Base-by-base conservation (phyloP, 1,284 basidiomycete species). In the Singerocomus inundabilis region DNA sequence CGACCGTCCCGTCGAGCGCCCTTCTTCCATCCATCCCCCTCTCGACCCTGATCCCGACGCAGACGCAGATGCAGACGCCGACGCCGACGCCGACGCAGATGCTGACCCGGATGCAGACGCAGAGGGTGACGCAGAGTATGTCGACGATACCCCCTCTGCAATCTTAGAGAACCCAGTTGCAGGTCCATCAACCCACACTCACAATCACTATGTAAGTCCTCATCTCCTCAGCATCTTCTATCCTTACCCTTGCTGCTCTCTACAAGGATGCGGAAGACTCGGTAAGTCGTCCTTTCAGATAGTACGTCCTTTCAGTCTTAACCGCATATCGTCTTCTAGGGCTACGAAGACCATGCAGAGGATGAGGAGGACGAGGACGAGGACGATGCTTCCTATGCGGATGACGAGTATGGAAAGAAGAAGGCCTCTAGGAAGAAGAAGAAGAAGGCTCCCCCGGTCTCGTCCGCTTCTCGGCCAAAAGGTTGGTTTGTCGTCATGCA, bases 351-450 rank as follows among this genome's bases (percentile, higher is more conserved):
- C 60, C 72, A 72, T 28, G 74, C 68, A 12, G 78, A 81, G 50
- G 76, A 82, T 31, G 77, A 80, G 36, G 68, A 69, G 3, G 75
- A 75, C 1, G 76, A 77, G 0, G 76, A 80, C 46, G 82, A 84
- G 28, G 84, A 85, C 56, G 88, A 88, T 61, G 84, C 78, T 54
- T 85, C 86, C 40, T 90, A 88, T 64, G 87, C 78, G 29, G 87
- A 88, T 61, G 83, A 86, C 61, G 84, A 85, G 64, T 86, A 86
- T 64, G 80, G 74, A 43, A 85, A 81, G 74, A 88, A 84, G 74
- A 82, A 80, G 65, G 70, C 73, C 35, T 68, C 72, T 13, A 82
- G 77, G 69, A 87, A 82, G 78, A 88, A 86, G 72, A 85, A 82
- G 68, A 76, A 75, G 51, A 67, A 68, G 52, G 50, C n/a, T 3